Percentiles rank a stretch among this genome's conserved stretches.
phyloP scores from a whole-genome alignment of 1,139 yeast species.

The Blastobotrys apis region DNA sequence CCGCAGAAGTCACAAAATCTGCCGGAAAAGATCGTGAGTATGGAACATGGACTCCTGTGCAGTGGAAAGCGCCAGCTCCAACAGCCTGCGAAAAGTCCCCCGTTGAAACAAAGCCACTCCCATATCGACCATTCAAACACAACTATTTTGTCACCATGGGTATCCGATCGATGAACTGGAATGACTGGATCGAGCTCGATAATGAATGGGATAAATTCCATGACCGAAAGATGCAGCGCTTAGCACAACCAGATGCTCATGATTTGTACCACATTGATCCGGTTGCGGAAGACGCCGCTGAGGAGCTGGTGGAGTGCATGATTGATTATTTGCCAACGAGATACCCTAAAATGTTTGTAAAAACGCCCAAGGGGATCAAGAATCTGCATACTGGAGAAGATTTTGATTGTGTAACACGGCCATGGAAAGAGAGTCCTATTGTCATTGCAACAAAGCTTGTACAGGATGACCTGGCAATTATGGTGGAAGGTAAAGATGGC shows the following conservation, averaged over 20 bases:
- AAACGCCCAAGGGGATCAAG: conserved; percentile 40
- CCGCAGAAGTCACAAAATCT: conserved; percentile 1
- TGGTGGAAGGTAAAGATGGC: conserved; percentile 54
- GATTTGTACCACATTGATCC: conserved; percentile 51
- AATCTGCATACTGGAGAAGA: conserved; percentile 53
- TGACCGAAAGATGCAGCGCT: conserved; percentile 46
- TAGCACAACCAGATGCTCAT: conserved; percentile 42
- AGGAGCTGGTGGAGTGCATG: conserved; percentile 53
- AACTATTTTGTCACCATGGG: conserved; percentile 70
- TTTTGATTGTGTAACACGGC: conserved; percentile 37
- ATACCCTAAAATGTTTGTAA: conserved; percentile 52
- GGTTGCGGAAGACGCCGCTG: conserved; percentile 52
- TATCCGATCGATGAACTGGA: conserved; percentile 48
- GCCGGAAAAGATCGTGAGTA: conserved; percentile 28
- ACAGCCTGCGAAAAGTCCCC: conserved; percentile 49
- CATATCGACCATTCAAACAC: conserved; percentile 59
- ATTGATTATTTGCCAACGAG: conserved; percentile 51
- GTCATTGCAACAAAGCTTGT: conserved; percentile 51
- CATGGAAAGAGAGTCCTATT: conserved; percentile 51
- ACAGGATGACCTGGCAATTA: conserved; percentile 67
- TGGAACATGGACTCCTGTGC: conserved; percentile 52
- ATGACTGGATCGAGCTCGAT: conserved; percentile 68
- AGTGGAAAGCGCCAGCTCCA: conserved; percentile 49
- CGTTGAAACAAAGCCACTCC: conserved; percentile 47
- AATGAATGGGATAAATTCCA: conserved; percentile 53